Conservation (phyloP, 306 rosid genomes). For the Prinsepia uniflora region DNA sequence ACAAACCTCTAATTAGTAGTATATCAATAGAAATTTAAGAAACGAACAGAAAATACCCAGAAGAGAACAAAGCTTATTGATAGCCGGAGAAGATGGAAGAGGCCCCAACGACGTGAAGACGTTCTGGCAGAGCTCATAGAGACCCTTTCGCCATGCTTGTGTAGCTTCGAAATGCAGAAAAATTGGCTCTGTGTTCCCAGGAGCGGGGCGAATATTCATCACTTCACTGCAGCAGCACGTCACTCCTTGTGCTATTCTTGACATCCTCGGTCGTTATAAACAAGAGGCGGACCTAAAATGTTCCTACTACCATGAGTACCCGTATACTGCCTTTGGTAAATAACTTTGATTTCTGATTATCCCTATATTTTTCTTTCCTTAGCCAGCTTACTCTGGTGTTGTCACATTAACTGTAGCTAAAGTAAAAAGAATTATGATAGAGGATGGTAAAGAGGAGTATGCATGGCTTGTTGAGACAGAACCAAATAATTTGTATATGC, state of each 20-base stretch:
- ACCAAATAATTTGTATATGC: constrained; percentile 73
- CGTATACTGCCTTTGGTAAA: constrained; percentile 69
- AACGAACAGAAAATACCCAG: constrained; percentile 47
- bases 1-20: not conserved
- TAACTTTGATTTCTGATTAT: constrained; percentile 6
- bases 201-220: constrained; percentile 88
- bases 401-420: constrained; percentile 35
- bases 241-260: constrained; percentile 84
- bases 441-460: constrained; percentile 60
- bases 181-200: constrained; percentile 27
- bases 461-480: constrained; percentile 84
- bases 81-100: constrained; percentile 44
- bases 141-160: constrained; percentile 48
- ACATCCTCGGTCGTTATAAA: constrained; percentile 69
- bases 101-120: constrained; percentile 47
- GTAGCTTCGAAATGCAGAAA: constrained; percentile 34
- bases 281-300: constrained; percentile 78
- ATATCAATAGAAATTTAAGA: not conserved
- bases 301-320: constrained; percentile 76
- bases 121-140: constrained; percentile 63
- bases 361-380: not conserved
- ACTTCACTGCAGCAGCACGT: constrained; percentile 84
- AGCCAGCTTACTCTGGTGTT: not conserved
- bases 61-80: constrained; percentile 54
- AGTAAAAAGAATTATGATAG: constrained; percentile 31